Evolutionary conservation across 2,329 filamentous ascomycete genomes (phyloP), one percentile per base, ranked within the genome.

Genomic region (Penicillium nordicum): DNA sequence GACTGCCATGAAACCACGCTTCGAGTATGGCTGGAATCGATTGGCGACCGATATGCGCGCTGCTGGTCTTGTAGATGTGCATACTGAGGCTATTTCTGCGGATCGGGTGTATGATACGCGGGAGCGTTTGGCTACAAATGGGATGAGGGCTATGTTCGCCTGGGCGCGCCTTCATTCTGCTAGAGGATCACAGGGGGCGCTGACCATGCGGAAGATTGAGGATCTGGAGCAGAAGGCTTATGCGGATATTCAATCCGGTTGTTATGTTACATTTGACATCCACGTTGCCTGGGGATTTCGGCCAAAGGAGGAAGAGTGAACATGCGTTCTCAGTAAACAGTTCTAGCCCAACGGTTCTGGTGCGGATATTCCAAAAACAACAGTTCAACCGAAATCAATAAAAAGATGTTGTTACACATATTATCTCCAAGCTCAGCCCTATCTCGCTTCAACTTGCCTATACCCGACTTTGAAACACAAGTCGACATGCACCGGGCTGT

Each of bases 201-300:
- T 54, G 7, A 6, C 16, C 5, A 37, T 46, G 25, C 25, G 23
- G 4, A 32, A 43, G 14, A 18, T 60, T 23, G 56, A 51, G 2
- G 40, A 54, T 23, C 34, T 60, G 16, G 55, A 60, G 30, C 38
- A 21, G 2, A 36, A 36, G 37, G 51, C 50, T 6, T 49, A 50
- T 27, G 29, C 23, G 23, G 56, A 60, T 41, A 46, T 60, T 34
- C 27, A 50, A 47, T 60, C 57, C 8, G 56, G 57, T 10, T 58
- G 57, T 41, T 55, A 59, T 34, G 40, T 55, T 8, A 55, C 50
- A 8, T 59, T 45, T 42, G 56, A 60, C 21, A 52, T 58, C 25
- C 52, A 61, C 41, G 29, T 54, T 50, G 45, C 37, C 27, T 54
- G 52, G 52, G 52, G 52, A 21, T 54, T 50, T 10, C 27, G 29